phyloP scores from a whole-genome alignment of 2,329 filamentous ascomycete species.

The Neonectria neomacrospora region DNA sequence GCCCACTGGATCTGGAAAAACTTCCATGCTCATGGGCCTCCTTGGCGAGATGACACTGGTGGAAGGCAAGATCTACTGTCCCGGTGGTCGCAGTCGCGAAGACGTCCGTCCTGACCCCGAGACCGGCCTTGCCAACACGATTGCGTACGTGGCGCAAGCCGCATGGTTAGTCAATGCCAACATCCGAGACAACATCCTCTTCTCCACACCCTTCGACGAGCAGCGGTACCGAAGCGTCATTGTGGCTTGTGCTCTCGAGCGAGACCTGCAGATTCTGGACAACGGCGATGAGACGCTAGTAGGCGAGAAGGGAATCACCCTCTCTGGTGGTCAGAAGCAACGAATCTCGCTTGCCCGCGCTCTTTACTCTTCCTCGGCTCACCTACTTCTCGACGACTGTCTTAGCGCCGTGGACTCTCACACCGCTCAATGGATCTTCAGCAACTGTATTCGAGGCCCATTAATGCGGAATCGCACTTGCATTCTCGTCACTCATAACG shows the following conservation, averaged over 20 bases:
- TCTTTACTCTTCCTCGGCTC: slow-evolving; percentile 93
- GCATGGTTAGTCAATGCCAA: slow-evolving; percentile 97
- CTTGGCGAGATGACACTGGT: slow-evolving; percentile 95
- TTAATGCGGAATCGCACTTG: slow-evolving; percentile 91
- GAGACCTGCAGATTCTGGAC: slow-evolving; percentile 92
- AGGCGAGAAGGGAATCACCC: slow-evolving; percentile 95
- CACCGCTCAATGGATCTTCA: slow-evolving; percentile 98
- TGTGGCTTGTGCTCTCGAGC: slow-evolving; percentile 88
- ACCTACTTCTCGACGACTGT: slow-evolving; percentile 93
- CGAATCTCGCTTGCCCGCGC: slow-evolving; percentile 96
- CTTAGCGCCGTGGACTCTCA: slow-evolving; percentile 97
- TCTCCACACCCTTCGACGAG: slow-evolving; percentile 83
- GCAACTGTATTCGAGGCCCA: slow-evolving; percentile 88
- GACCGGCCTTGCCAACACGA: slow-evolving; percentile 88
- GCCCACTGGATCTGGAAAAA: slow-evolving; percentile 94
- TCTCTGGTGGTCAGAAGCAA: slow-evolving; percentile 97
- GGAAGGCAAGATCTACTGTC: slow-evolving; percentile 83
- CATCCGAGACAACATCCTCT: slow-evolving; percentile 95
- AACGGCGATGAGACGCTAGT: slow-evolving; percentile 93
- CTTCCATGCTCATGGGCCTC: slow-evolving; percentile 93
- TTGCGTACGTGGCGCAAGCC: slow-evolving; percentile 96
- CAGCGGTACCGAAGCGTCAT: slow-evolving; percentile 89
- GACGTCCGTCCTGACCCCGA: slow-evolving; percentile 84
- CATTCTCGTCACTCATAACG: slow-evolving; percentile 95
- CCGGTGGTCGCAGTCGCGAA: slow-evolving; percentile 85